Percentiles rank a stretch among this genome's conserved stretches.
Evolutionary conservation across 306 rosid species (phyloP).

Genomic region (Inga oerstediana): DNA sequence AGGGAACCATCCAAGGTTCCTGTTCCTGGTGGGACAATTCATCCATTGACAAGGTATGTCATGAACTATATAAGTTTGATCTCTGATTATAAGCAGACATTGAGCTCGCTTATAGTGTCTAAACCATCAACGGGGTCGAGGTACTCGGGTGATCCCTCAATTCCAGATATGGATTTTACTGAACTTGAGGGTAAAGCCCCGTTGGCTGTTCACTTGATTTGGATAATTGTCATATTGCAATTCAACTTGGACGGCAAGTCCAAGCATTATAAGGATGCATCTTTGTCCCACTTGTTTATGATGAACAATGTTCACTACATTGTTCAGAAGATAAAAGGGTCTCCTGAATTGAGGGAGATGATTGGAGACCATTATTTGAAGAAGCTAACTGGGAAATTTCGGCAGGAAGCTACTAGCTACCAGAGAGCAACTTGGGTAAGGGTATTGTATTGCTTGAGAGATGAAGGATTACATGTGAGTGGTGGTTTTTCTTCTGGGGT

Average conservation of each 20-base stretch:
- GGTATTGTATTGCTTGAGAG: constrained; percentile 85
- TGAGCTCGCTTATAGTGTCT: constrained; percentile 88
- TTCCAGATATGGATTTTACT: constrained; percentile 87
- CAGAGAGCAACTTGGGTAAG: constrained; percentile 96
- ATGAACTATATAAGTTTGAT: constrained; percentile 95
- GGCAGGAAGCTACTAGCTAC: constrained; percentile 91
- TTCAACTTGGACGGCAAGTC: constrained; percentile 92
- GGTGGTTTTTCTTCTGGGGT: constrained; percentile 93
- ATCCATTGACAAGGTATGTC: constrained; percentile 95
- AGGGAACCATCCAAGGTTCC: constrained; percentile 86
- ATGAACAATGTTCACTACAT: constrained; percentile 99
- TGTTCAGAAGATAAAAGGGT: constrained; percentile 89
- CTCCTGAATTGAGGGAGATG: constrained; percentile 88
- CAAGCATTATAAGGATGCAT: constrained; percentile 82
- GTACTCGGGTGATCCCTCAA: constrained; percentile 75
- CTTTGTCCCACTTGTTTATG: constrained; percentile 75
- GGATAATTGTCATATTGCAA: constrained; percentile 92
- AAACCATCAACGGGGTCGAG: constrained; percentile 88
- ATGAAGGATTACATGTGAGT: constrained; percentile 88
- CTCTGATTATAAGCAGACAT: constrained; percentile 80
- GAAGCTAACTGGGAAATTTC: constrained; percentile 76
- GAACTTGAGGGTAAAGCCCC: constrained; percentile 85
- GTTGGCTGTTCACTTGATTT: constrained; percentile 88
- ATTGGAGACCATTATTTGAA: constrained; percentile 86
- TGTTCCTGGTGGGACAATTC: constrained; percentile 97